Percentiles rank a stretch among this genome's conserved stretches.
Evolutionary conservation across 2,329 filamentous ascomycete genomes (phyloP).

Genomic region (Incumbomyces lentus): DNA sequence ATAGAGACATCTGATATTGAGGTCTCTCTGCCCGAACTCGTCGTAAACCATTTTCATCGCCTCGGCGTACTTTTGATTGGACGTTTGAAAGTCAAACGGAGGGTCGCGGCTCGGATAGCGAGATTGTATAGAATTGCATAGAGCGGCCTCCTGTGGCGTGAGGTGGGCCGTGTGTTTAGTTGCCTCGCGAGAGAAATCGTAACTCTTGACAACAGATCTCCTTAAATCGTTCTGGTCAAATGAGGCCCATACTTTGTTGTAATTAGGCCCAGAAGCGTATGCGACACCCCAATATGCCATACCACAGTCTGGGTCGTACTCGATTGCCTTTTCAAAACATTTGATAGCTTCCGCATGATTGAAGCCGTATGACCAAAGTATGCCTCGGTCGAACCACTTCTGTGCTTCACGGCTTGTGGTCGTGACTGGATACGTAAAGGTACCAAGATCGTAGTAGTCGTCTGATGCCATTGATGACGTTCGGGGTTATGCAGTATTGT

Average conservation of each 20-base stretch:
- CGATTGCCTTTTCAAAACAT: slow-evolving; percentile 37
- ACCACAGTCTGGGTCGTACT: slow-evolving; percentile 32
- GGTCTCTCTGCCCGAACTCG: slow-evolving; percentile 40
- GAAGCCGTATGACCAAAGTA: slow-evolving; percentile 67
- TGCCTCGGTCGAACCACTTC: slow-evolving; percentile 59
- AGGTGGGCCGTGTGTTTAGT: too few relatives aligned
- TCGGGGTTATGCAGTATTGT: too few relatives aligned
- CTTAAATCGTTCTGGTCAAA: slow-evolving; percentile 38
- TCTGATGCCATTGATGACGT: not conserved
- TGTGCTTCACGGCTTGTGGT: slow-evolving; percentile 45
- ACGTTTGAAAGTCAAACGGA: slow-evolving; percentile 40
- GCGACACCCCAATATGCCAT: slow-evolving; percentile 43
- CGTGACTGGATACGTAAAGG: slow-evolving; percentile 45
- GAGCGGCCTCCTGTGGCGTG: slow-evolving; percentile 45
- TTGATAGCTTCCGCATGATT: slow-evolving; percentile 61
- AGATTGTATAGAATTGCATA: slow-evolving; percentile 52
- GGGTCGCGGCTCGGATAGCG: slow-evolving; percentile 49
- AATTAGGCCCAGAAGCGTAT: slow-evolving; percentile 41
- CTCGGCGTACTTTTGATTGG: slow-evolving; percentile 51
- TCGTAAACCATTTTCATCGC: slow-evolving; percentile 50
- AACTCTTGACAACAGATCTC: too few relatives aligned
- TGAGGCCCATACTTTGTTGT: slow-evolving; percentile 43
- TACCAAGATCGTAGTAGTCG: slow-evolving; percentile 47
- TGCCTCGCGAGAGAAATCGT: too few relatives aligned
- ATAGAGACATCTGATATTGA: slow-evolving; percentile 54